phyloP scores from a whole-genome alignment of 2,329 filamentous ascomycete genomes.

The Aspergillus candidus region DNA sequence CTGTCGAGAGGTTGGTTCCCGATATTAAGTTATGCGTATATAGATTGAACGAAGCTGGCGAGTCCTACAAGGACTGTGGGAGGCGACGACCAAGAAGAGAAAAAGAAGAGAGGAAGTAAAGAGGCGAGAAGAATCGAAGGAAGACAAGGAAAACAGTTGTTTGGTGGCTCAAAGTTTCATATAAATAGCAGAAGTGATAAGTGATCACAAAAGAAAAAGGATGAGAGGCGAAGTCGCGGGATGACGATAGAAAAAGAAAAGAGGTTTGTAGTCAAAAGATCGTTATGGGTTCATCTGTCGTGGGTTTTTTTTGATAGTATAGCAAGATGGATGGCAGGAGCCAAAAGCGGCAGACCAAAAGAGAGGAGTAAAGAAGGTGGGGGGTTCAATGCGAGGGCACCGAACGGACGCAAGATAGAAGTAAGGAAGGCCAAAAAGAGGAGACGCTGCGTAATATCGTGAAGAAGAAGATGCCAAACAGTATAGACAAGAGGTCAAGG shows the following conservation, averaged over 20 bases:
- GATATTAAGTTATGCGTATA: no score
- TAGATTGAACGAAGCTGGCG: conserved; percentile 6
- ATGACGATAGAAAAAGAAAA: conserved; percentile 25
- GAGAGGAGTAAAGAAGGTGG: conserved; percentile 17
- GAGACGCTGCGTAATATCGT: conserved; percentile 39
- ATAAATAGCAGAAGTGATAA: conserved; percentile 22
- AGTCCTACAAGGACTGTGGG: conserved; percentile 19
- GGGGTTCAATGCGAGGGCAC: conserved; percentile 7
- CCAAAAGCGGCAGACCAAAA: conserved; percentile 16
- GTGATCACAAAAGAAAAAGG: conserved; percentile 21
- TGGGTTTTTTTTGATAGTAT: conserved; percentile 21
- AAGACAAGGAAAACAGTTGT: conserved; percentile 13
- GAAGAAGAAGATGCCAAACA: conserved; percentile 21
- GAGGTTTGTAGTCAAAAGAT: conserved; percentile 22
- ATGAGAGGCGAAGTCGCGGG: conserved; percentile 20
- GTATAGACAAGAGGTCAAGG: conserved; percentile 22
- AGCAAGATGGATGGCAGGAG: conserved; percentile 16
- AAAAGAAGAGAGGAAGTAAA: conserved; percentile 18
- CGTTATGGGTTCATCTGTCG: conserved; percentile 38
- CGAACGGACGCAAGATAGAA: conserved; percentile 10
- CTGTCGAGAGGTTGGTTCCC: conserved; percentile 13
- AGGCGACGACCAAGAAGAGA: conserved; percentile 19
- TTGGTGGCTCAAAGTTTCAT: conserved; percentile 22
- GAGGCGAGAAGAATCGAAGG: conserved; percentile 17
- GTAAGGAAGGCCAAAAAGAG: conserved; percentile 10